Evolutionary conservation across 1,139 yeast species (phyloP), one percentile per base, ranked within the genome.

Genomic region (Pneumocystis canis): DNA sequence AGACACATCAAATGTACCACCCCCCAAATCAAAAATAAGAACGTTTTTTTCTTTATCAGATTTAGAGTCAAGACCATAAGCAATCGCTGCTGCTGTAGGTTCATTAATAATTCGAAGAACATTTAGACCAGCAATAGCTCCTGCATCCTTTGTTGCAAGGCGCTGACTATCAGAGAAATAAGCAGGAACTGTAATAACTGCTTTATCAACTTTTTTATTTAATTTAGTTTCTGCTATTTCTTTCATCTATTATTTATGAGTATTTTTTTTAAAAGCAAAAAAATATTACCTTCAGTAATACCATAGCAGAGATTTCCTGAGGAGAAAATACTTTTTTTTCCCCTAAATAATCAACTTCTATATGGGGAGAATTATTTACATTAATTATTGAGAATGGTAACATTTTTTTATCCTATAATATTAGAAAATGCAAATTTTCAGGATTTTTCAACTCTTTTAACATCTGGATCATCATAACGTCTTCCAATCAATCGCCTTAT

Each of bases 91-190:
- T 71, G 96, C 96, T 71, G 96, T 89, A 75, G 96, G 96, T 83
- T 89, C 96, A 86, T 89, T 89, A 76, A 89, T 89, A 80, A 89
- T 89, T 81, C 96, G 87, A 79, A 89, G 82, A 76, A 89, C 96
- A 84, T 89, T 87, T 77, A 89, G 84, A 77, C 96, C 96, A 72
- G 96, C 87, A 80, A 89, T 89, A 81, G 92, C 87, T 84, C 96
- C 96, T 73, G 96, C 96, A 79, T 89, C 96, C 84, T 89, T 89
- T 83, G 96, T 89, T 72, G 96, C 96, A 81, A 89, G 96, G 82
- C 96, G 87, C 82, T 89, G 96, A 73, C 96, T 87, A 78, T 89
- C 96, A 81, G 89, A 89, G 84, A 89, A 89, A 81, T 89, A 89
- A 76, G 96, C 96, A 79, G 96, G 96, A 72, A 89, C 96, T 71